These are phyloP conservation scores for Aspergillus viridinutans DNA, from an alignment of 2,329 filamentous ascomycete species.

Conservation along the genomic window DNA sequence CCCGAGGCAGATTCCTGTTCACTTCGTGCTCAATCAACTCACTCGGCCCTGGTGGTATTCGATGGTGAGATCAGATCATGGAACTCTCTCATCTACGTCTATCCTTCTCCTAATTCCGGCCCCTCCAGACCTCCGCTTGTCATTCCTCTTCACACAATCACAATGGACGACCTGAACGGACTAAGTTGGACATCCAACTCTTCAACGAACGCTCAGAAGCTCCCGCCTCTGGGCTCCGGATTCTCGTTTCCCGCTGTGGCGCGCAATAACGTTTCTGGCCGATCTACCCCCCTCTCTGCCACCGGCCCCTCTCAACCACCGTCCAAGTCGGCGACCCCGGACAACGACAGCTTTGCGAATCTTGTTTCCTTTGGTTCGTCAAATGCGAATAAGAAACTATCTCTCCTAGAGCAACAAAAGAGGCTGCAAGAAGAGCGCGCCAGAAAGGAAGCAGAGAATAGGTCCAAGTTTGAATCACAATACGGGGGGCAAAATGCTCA, in stretches of 20 bases:
- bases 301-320: conserved; percentile 31
- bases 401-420: conserved; percentile 60
- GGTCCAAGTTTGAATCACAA: conserved; percentile 66
- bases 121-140: conserved; percentile 16
- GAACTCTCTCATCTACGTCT: conserved; percentile 11
- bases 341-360: conserved; percentile 57
- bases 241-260: conserved; percentile 34
- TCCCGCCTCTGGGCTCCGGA: conserved; percentile 34
- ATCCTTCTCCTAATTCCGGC: conserved; percentile 17
- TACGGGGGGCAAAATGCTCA: conserved; percentile 65
- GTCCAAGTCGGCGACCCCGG: conserved; percentile 38
- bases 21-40: conserved; percentile 1
- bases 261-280: conserved; percentile 38
- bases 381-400: conserved; percentile 61
- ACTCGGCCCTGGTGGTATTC: conserved; percentile 8
- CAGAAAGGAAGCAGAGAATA: conserved; percentile 69
- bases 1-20: not conserved
- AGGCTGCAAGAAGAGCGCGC: conserved; percentile 72
- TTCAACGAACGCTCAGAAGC: conserved; percentile 30
- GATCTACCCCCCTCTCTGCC: conserved; percentile 40
- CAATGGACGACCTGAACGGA: conserved; percentile 47
- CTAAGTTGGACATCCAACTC: conserved; percentile 42
- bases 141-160: conserved; percentile 9
- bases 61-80: conserved; percentile 19
- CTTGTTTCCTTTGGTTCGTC: conserved; percentile 56